These are phyloP conservation scores for Rhododendron ovatum DNA, from an alignment of 148 eudicot species.

Conservation along the genomic window DNA sequence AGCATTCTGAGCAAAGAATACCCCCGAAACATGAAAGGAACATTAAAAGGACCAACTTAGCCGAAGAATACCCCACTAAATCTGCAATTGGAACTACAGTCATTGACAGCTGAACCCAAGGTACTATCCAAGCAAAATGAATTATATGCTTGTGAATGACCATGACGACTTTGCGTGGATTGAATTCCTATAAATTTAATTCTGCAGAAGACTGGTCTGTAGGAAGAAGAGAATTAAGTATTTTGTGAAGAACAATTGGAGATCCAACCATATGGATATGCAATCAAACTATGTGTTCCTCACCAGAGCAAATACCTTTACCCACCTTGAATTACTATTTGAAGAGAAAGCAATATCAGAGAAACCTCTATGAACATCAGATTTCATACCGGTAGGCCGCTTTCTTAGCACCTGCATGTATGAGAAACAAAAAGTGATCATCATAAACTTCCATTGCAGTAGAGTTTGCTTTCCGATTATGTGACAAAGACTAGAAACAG, in stretches of 20 bases:
- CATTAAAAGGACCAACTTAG: not conserved
- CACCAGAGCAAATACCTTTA: not conserved
- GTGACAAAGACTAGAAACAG: not conserved
- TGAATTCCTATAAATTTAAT: not conserved
- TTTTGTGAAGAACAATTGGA: not conserved
- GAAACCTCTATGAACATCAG: slow-evolving; percentile 46
- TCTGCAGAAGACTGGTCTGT: not conserved
- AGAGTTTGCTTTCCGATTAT: slow-evolving; percentile 3
- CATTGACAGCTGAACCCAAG: not conserved
- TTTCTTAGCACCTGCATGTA: slow-evolving; percentile 57
- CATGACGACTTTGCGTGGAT: not conserved
- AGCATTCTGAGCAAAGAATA: not conserved
- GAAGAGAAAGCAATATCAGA: slow-evolving; percentile 79
- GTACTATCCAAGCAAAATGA: not conserved
- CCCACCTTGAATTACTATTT: slow-evolving; percentile 57
- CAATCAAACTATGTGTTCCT: not conserved
- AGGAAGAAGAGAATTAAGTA: not conserved
- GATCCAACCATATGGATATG: not conserved
- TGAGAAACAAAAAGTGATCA: slow-evolving; percentile 12
- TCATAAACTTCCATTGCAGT: not conserved
- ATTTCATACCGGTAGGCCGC: slow-evolving; percentile 51
- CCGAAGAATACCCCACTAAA: not conserved
- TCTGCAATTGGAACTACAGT: not conserved
- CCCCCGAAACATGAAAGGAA: not conserved
- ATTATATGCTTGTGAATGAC: not conserved